Evolutionary conservation across 257 asterid genomes (phyloP), one percentile per base, ranked within the genome.

Genomic region (Verbascum thapsus): DNA sequence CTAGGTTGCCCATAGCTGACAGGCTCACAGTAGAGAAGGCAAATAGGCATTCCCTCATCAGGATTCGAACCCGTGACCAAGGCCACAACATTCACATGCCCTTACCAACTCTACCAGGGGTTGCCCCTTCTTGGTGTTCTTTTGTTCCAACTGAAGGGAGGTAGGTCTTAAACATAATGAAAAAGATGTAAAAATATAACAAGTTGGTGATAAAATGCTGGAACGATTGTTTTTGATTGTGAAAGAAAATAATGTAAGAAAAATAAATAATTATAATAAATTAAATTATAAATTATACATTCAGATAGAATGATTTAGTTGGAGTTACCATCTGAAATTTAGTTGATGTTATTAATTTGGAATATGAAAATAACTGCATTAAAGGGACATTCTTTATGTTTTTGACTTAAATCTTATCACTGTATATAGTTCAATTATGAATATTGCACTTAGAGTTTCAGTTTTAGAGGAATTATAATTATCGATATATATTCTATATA

Each of bases 151-250:
- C n/a, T n/a, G n/a, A n/a, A n/a, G n/a, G n/a, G n/a, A n/a, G n/a
- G n/a, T 26, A 26, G 39, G 23, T 61, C 61, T 20, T 38, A 1
- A 53, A 23, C 20, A 11, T 26, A 64, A 39, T 34, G 80, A 66
- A 53, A 65, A 66, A 53, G 73, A 70, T 38, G 45, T 47, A 59
- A 55, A 57, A 23, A 43, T 13, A 11, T 12, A 20, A 61, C 55
- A 39, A 63, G 2, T 37, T 48, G 40, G 16, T 53, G 79, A 69
- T 69, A 43, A 70, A 69, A 70, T 53, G 52, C 34, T 55, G 79
- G 77, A 66, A 77, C 83, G 47, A 53, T 13, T 2, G n/a, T 37
- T 30, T 50, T 34, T 32, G 61, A 51, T 56, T 13, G 60, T 10
- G 72, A 68, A 71, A 55, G 58, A 67, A 42, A 23, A 64, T 26